These are phyloP conservation scores for Neophaeococcomyces aloes DNA, from an alignment of 2,329 filamentous ascomycete species.

Conservation along the genomic window DNA sequence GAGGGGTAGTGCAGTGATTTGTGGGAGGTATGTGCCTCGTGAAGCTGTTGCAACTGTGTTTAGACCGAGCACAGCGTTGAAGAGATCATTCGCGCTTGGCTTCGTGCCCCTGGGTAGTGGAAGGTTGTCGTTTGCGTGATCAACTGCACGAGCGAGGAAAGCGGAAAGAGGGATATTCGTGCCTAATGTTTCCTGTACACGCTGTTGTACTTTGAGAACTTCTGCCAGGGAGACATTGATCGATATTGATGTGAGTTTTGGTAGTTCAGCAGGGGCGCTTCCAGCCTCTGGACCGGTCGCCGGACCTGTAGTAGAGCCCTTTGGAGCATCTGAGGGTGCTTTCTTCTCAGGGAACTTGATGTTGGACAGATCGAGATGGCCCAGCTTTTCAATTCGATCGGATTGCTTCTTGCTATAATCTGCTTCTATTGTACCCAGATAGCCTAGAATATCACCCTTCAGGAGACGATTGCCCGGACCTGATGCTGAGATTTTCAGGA, in stretches of 20 bases:
- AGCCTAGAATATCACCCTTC: slow-evolving; percentile 91
- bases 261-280: slow-evolving; percentile 3
- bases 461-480: slow-evolving; percentile 80
- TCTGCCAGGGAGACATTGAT: slow-evolving; percentile 58
- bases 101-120: slow-evolving; percentile 55
- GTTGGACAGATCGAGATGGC: slow-evolving; percentile 86
- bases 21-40: slow-evolving; percentile 59
- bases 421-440: slow-evolving; percentile 65
- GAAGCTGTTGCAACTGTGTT: slow-evolving; percentile 42
- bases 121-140: slow-evolving; percentile 78
- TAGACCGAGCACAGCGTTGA: slow-evolving; percentile 75
- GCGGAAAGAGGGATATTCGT: slow-evolving; percentile 73
- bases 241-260: slow-evolving; percentile 46
- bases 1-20: slow-evolving; percentile 50
- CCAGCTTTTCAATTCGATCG: slow-evolving; percentile 60
- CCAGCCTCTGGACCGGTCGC: slow-evolving; percentile 26
- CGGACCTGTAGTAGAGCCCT: slow-evolving; percentile 15
- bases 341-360: slow-evolving; percentile 56
- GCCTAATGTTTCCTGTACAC: slow-evolving; percentile 65
- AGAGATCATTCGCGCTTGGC: slow-evolving; percentile 70
- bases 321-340: slow-evolving; percentile 26
- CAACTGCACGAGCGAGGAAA: slow-evolving; percentile 74
- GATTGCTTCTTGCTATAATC: slow-evolving; percentile 62
- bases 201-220: slow-evolving; percentile 69
- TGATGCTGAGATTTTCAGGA: slow-evolving; percentile 72